Evolutionary conservation across 2,329 filamentous ascomycete genomes (phyloP).

Genomic region (Rhexocercosporidium sp.): DNA sequence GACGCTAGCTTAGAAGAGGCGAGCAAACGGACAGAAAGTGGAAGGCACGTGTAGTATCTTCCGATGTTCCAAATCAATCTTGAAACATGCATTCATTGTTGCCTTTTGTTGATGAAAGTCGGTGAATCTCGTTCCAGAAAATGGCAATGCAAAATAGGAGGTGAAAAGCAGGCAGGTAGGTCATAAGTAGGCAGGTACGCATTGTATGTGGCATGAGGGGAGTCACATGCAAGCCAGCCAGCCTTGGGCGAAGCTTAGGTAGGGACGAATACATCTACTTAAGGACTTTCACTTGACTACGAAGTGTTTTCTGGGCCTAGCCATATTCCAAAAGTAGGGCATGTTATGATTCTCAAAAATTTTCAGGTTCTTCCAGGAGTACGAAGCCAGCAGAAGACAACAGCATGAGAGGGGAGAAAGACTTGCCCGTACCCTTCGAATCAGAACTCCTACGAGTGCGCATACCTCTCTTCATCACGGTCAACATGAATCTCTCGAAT

Average conservation of each 20-base stretch:
- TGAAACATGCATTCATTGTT: background rate
- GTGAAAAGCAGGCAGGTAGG: background rate
- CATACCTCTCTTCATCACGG: conserved; percentile 5
- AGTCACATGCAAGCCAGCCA: background rate
- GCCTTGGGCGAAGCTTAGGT: background rate
- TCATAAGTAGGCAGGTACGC: background rate
- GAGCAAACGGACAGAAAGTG: background rate
- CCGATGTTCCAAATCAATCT: background rate
- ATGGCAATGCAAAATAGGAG: background rate
- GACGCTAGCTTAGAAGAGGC: background rate
- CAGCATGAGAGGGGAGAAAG: background rate
- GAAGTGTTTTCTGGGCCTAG: background rate
- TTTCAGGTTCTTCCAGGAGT: background rate
- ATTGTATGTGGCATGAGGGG: background rate
- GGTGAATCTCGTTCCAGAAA: background rate
- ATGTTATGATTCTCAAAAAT: background rate
- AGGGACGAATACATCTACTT: background rate
- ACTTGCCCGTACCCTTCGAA: background rate
- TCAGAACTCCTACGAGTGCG: conserved; percentile 1
- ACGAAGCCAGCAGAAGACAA: background rate
- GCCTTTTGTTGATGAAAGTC: background rate
- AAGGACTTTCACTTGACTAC: background rate
- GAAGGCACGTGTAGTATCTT: background rate
- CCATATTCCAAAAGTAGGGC: background rate
- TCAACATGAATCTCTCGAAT: background rate